Evolutionary conservation across 768 basidiomycete species (phyloP).

Genomic region (Lentinula lateritia): DNA sequence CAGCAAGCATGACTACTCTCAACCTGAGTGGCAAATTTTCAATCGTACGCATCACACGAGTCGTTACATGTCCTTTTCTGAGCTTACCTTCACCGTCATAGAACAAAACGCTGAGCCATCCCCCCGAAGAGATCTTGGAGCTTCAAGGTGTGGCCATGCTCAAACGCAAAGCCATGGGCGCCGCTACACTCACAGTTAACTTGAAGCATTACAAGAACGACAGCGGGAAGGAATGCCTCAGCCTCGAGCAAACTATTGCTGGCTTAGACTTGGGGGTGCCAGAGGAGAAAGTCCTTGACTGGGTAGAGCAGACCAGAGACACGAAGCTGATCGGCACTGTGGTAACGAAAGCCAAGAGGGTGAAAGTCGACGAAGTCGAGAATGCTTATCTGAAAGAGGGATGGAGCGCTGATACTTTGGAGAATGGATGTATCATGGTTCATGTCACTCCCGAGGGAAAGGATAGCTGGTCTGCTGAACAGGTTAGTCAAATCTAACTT

Average conservation of each 20-base stretch:
- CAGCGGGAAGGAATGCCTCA: constrained; percentile 55
- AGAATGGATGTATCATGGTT: constrained; percentile 32
- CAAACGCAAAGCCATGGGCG: constrained; percentile 54
- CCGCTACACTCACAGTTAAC: constrained; percentile 51
- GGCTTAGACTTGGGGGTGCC: neutral
- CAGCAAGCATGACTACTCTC: constrained; percentile 51
- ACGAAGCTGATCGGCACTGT: constrained; percentile 62
- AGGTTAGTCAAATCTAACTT: constrained; percentile 2
- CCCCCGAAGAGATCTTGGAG: constrained; percentile 54
- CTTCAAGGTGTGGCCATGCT: constrained; percentile 74
- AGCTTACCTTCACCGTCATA: constrained; percentile 17
- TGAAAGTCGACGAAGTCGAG: constrained; percentile 39
- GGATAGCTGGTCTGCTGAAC: constrained; percentile 36
- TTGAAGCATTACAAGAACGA: constrained; percentile 65
- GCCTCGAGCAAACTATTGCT: constrained; percentile 42
- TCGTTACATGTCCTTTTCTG: neutral
- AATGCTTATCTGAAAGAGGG: constrained; percentile 35
- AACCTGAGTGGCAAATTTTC: constrained; percentile 56
- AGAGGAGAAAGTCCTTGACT: constrained; percentile 24
- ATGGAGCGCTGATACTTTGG: constrained; percentile 36
- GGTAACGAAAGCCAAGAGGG: constrained; percentile 46
- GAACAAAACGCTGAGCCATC: constrained; percentile 67
- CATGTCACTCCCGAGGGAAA: constrained; percentile 27
- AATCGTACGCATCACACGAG: constrained; percentile 41
- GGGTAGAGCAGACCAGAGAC: constrained; percentile 48